Evolutionary conservation across 1,284 basidiomycete species (phyloP), one percentile per base, ranked within the genome.

Genomic region (Ceratobasidium sp.): DNA sequence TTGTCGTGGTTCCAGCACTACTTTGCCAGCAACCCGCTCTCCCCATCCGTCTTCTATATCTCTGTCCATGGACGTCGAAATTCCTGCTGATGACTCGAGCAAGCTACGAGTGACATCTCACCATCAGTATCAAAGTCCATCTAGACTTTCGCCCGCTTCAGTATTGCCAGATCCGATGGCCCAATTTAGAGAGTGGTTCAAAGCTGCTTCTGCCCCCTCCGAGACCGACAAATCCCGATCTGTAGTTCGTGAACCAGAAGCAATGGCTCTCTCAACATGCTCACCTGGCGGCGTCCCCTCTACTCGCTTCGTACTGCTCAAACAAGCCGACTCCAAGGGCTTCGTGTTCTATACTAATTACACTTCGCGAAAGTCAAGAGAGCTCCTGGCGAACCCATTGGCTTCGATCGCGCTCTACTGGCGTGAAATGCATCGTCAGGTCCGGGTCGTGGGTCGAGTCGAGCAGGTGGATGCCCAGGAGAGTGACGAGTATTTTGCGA

Each of bases 321-420:
- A 98, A 85, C 90, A 96, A 82, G 90, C 95, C 82, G 94, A 97
- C 85, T 83, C 88, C 33, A 89, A 87, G 68, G 96, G 97, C 50
- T 98, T 99, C 86, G 90, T 97, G 75, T 98, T 99, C 86, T 99
- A 91, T 88, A 97, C 96, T 50, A 99, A 99, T 87, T 99, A 99
- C 87, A 89, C 89, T 50, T 97, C 96, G 23, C 90, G 97, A 80
- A 99, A 99, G 86, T 95, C 94, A 1, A 83, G 86, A 48, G 98
- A 99, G 84, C 87, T 99, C 60, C 80, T 84, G 2, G 88, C 86
- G 55, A 97, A 96, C 82, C 93, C 94, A 0, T 88, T 92, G 82
- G 96, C 94, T 0, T 91, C 95, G 1, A 86, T 97, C 30, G 91
- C 92, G 6, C 95, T 98, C 82, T 98, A 97, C 87, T 99, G 97